Evolutionary conservation across 192 early-diverging fungal genomes (phyloP).

Genomic region (Coemansia sp.): DNA sequence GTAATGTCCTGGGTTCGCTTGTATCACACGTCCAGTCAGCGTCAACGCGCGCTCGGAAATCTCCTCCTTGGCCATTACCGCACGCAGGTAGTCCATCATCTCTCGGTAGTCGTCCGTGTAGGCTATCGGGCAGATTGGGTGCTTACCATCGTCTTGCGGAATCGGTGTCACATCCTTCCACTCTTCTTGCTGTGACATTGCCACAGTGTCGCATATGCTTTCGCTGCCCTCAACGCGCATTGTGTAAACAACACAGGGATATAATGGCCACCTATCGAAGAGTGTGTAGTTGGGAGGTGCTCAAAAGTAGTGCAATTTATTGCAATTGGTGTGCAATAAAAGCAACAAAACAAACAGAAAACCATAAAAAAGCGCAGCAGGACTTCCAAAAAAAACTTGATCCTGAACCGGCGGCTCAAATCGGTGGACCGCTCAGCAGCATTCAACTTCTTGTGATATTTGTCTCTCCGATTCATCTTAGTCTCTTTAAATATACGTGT

Average conservation of each 20-base stretch:
- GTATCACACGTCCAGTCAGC: slow-evolving; percentile 78
- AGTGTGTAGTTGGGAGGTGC: background rate
- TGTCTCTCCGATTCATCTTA: too few species aligned
- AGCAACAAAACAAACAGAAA: background rate
- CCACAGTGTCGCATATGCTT: slow-evolving; percentile 6
- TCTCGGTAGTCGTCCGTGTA: slow-evolving; percentile 49
- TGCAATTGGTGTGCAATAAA: background rate
- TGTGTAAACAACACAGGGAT: background rate
- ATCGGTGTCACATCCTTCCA: slow-evolving; percentile 50
- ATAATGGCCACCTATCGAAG: background rate
- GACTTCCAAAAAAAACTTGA: background rate
- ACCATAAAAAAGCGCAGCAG: slow-evolving; percentile 1
- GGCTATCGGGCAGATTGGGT: slow-evolving; percentile 43
- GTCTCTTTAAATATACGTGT: too few species aligned
- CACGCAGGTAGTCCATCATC: slow-evolving; percentile 86
- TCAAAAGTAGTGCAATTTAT: background rate
- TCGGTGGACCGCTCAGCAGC: too few species aligned
- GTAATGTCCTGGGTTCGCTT: slow-evolving; percentile 90
- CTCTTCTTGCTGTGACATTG: slow-evolving; percentile 31
- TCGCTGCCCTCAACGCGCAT: slow-evolving; percentile 11
- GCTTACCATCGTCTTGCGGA: slow-evolving; percentile 33
- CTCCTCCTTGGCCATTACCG: slow-evolving; percentile 71
- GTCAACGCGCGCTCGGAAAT: slow-evolving; percentile 74
- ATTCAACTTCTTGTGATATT: too few species aligned
- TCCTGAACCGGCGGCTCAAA: background rate